Percentiles rank a stretch among this genome's conserved stretches.
These are phyloP conservation scores for Monosporascus sp. DNA, from an alignment of 2,329 filamentous ascomycete species.

Conservation along the genomic window DNA sequence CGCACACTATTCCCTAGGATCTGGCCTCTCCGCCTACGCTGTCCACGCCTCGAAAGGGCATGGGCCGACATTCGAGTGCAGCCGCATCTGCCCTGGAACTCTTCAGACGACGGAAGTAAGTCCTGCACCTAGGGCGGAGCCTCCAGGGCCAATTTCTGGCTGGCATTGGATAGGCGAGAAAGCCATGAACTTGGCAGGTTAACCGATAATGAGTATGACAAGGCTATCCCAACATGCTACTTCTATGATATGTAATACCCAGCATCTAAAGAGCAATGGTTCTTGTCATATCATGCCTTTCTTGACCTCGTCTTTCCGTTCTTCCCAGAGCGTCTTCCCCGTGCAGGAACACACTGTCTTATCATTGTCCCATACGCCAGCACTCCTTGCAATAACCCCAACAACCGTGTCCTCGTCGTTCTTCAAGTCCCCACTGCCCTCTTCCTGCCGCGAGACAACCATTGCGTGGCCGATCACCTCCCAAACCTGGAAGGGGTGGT, in stretches of 20 bases:
- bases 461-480: conserved; percentile 93
- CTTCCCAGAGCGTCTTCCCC: conserved; percentile 97
- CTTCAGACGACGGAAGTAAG: not conserved
- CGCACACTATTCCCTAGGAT: not conserved
- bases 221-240: no score
- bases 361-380: conserved; percentile 98
- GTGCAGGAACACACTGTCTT: conserved; percentile 98
- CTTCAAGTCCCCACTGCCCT: conserved; percentile 53
- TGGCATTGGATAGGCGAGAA: conserved; percentile 8
- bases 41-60: not conserved
- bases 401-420: conserved; percentile 84
- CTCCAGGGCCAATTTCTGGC: no score
- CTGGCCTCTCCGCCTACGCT: not conserved
- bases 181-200: no score
- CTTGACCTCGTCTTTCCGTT: conserved; percentile 80
- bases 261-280: no score
- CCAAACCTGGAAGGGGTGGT: conserved; percentile 83
- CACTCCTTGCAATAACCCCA: conserved; percentile 89
- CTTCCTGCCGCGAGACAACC: conserved; percentile 67
- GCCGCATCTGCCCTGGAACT: not conserved
- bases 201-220: no score
- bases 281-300: conserved; percentile 77
- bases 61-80: not conserved
- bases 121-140: not conserved
- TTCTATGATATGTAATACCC: no score